Base-by-base conservation (phyloP, 2,329 filamentous ascomycete genomes). In the Neonectria hederae region DNA sequence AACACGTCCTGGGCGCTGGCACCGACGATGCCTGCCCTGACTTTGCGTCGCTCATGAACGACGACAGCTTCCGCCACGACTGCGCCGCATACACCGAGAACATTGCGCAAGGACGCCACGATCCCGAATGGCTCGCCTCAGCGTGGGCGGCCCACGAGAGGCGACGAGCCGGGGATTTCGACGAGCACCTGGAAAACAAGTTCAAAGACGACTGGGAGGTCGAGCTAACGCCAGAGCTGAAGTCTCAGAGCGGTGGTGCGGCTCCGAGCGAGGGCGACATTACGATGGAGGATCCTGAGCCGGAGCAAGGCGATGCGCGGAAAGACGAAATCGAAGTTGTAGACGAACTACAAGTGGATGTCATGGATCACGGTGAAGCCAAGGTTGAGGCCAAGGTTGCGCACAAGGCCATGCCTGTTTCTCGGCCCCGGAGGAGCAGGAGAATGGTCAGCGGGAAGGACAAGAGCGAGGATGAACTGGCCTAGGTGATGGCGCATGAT, bases 111-210 rank as follows among this genome's bases (percentile, higher is more conserved):
- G 86, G 86, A 4, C 81, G 79, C 35, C 83, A 87, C 62, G 84
- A 87, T 66, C 79, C 81, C 1, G 79, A 80, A 14, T 88, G 86
- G 86, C 79, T 89, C 8, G 76, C 72, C 17, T 78, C 83, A 59
- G 86, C 86, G 1, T 87, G 83, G 78, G 73, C 73, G 4, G 86
- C 86, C 0, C 84, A 87, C 65, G 77, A 80, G 58, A 78, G 80
- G 70, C 83, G 85, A 59, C 78, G 76, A 54, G 72, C 76, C 1
- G 86, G 86, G 5, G 77, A 83, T 2, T 88, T 86, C 64, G 81
- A 87, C 62, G 80, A 81, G 4, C 83, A 80, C 55, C 75, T 86
- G 30, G 74, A 78, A 10, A 69, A 75, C 2, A 80, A 80, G 57
- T 84, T 88, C 61, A 77, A 82, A 69, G 73, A 79, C 3, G 81